Conservation (phyloP, 2,329 filamentous ascomycete genomes). For the Plectosphaerella sp. region DNA sequence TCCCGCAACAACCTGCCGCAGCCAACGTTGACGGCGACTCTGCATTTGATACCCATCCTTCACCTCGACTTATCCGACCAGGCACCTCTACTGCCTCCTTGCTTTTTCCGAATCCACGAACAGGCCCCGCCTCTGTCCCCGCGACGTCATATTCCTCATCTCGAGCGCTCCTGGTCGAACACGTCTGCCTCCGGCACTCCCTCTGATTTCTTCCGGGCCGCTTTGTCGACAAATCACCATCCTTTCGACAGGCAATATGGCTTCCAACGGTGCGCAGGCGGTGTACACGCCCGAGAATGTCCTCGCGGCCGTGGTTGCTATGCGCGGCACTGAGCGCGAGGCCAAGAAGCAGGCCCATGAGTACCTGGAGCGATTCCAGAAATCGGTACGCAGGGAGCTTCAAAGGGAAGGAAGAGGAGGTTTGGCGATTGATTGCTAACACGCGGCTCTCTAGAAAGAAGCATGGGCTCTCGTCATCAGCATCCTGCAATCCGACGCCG, state of each 20-base stretch:
- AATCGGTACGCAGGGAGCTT: conserved; percentile 61
- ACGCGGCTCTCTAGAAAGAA: conserved; percentile 57
- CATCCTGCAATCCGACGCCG: conserved; percentile 76
- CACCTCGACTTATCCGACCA: not conserved
- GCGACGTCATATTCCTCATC: too few species aligned
- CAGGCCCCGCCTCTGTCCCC: too few species aligned
- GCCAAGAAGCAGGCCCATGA: conserved; percentile 88
- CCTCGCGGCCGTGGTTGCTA: conserved; percentile 82
- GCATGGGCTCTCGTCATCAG: conserved; percentile 88
- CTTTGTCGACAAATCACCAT: too few species aligned
- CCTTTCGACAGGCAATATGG: conserved; percentile 46
- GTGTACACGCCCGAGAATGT: conserved; percentile 73
- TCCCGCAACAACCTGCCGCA: too few species aligned
- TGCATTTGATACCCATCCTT: not conserved
- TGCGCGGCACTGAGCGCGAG: conserved; percentile 78
- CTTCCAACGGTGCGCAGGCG: conserved; percentile 59
- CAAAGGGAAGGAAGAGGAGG: not conserved
- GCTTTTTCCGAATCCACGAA: too few species aligned
- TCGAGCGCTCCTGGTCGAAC: too few species aligned
- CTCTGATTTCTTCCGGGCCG: too few species aligned
- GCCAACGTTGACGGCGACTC: not conserved
- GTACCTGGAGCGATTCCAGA: conserved; percentile 92
- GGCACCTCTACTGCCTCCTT: too few species aligned
- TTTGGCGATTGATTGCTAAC: not conserved
- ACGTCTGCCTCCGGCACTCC: too few species aligned